Evolutionary conservation across 1,284 basidiomycete genomes (phyloP).

Genomic region (Fomitopsis pinicola): DNA sequence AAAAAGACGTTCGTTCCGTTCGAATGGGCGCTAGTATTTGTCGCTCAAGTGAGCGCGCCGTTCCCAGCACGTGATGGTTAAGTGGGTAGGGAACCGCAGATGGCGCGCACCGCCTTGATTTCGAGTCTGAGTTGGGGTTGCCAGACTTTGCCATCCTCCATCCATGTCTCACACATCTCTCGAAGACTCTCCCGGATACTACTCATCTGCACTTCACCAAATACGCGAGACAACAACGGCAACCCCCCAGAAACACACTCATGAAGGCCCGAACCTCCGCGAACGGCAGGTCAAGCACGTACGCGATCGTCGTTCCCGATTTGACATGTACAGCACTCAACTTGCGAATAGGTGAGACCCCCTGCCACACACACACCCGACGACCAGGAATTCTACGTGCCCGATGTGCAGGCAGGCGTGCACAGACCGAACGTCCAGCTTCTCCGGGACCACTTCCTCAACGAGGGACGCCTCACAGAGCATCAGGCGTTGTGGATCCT

Average conservation of each 20-base stretch:
- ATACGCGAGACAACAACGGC: constrained; percentile 15
- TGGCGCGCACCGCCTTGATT: too few relatives aligned
- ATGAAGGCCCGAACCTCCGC: constrained; percentile 5
- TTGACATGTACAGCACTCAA: too few relatives aligned
- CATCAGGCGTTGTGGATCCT: constrained; percentile 89
- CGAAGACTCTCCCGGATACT: constrained; percentile 1
- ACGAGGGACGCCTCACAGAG: constrained; percentile 85
- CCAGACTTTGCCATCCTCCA: not conserved
- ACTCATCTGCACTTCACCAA: constrained; percentile 14
- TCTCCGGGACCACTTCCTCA: constrained; percentile 90
- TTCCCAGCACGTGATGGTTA: too few relatives aligned
- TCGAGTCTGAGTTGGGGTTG: not conserved
- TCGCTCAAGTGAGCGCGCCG: too few relatives aligned
- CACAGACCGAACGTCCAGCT: constrained; percentile 79
- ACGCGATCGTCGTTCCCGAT: constrained; percentile 6
- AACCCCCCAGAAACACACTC: not conserved
- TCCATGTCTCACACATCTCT: constrained; percentile 1
- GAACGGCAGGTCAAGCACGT: constrained; percentile 22
- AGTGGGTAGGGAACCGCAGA: too few relatives aligned
- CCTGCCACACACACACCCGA: constrained; percentile 28
- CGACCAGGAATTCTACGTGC: constrained; percentile 33
- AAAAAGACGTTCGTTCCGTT: too few relatives aligned
- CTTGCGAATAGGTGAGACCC: constrained; percentile 22
- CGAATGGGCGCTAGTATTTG: too few relatives aligned
- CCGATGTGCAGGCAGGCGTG: constrained; percentile 30